These are phyloP conservation scores for Russula sp. DNA, from an alignment of 768 basidiomycete species.

Conservation along the genomic window DNA sequence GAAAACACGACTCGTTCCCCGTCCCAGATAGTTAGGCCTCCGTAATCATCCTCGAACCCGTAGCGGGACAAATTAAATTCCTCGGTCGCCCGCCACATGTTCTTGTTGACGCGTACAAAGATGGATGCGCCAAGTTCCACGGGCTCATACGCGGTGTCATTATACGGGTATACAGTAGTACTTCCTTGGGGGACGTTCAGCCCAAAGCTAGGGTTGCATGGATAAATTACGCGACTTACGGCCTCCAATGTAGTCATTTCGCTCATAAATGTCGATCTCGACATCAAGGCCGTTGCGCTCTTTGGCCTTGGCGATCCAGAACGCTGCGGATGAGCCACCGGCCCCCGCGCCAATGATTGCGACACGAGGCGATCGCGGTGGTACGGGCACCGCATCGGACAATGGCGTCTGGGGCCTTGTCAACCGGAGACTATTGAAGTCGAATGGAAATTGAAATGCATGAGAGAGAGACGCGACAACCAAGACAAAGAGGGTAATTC, in stretches of 20 bases:
- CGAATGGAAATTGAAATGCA: constrained; percentile 52
- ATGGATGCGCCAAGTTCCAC: constrained; percentile 86
- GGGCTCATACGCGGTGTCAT: constrained; percentile 52
- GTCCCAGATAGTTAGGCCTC: constrained; percentile 76
- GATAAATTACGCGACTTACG: constrained; percentile 50
- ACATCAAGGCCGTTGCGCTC: constrained; percentile 65
- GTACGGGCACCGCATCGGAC: background rate
- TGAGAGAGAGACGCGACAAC: background rate
- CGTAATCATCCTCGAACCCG: constrained; percentile 46
- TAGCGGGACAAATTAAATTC: constrained; percentile 70
- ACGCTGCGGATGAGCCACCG: constrained; percentile 78
- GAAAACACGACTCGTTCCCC: constrained; percentile 66
- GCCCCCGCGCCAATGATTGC: constrained; percentile 93
- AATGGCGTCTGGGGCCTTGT: background rate
- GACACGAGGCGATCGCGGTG: constrained; percentile 42
- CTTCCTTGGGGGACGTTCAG: constrained; percentile 53
- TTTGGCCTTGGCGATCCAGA: constrained; percentile 78
- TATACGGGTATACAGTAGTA: constrained; percentile 72
- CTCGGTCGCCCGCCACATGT: constrained; percentile 67
- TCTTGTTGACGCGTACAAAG: constrained; percentile 74
- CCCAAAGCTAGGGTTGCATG: background rate
- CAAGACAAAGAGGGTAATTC: background rate
- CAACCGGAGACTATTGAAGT: constrained; percentile 33
- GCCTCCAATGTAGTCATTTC: constrained; percentile 73
- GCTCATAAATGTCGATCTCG: constrained; percentile 84